Conservation (phyloP, 345 rosid species). For the Erysimum cheiranthoides region DNA sequence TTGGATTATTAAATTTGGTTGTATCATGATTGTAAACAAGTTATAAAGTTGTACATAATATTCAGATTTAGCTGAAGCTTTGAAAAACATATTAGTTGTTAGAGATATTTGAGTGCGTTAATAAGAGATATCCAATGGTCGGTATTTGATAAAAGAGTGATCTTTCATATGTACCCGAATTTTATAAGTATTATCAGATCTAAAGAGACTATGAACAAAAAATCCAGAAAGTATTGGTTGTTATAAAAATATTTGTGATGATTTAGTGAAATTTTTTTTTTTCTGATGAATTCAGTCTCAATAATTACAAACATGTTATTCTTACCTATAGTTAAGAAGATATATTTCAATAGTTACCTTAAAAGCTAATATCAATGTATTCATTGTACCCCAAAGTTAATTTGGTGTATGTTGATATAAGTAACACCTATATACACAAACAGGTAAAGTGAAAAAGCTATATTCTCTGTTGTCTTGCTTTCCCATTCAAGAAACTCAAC, state of each 20-base stretch:
- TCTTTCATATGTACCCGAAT: too few species aligned
- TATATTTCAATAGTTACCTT: background rate
- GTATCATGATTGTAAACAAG: too few species aligned
- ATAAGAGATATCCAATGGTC: too few species aligned
- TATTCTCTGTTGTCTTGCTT: slow-evolving; percentile 38
- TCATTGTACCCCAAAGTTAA: slow-evolving; percentile 22
- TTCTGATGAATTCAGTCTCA: background rate
- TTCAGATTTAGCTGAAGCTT: too few species aligned
- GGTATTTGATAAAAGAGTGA: too few species aligned
- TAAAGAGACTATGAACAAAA: background rate
- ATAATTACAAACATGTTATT: background rate
- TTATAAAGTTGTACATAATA: too few species aligned
- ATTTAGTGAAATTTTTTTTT: too few species aligned
- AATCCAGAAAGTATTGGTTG: background rate
- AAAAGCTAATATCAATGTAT: background rate
- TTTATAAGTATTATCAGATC: too few species aligned
- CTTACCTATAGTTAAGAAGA: background rate
- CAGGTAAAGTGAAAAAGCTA: slow-evolving; percentile 31
- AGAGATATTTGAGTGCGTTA: too few species aligned
- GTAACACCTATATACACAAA: slow-evolving; percentile 42
- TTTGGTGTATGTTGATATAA: slow-evolving; percentile 7
- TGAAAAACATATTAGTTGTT: too few species aligned
- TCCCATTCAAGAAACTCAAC: slow-evolving; percentile 42
- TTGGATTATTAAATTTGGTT: too few species aligned
- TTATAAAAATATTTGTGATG: too few species aligned